These are phyloP conservation scores for Pseudogymnoascus sp. DNA, from an alignment of 2,329 filamentous ascomycete species.

Conservation along the genomic window DNA sequence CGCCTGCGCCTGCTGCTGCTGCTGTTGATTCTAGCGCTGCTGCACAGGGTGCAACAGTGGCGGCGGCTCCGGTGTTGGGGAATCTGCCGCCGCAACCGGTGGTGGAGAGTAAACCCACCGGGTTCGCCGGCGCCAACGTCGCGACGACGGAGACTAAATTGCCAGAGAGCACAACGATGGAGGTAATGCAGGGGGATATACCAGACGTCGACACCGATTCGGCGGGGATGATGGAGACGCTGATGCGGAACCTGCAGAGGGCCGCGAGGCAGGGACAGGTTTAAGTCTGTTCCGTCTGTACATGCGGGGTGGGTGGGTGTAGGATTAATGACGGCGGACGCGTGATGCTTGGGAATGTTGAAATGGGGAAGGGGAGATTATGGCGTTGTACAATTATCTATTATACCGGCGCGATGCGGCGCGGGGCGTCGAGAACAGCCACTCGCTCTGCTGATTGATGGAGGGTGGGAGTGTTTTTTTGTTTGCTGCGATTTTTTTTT, in stretches of 20 bases:
- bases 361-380: background rate
- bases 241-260: constrained; percentile 2
- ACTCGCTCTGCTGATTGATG: background rate
- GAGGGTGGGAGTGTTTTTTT: background rate
- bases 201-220: background rate
- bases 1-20: background rate
- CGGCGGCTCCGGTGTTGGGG: background rate
- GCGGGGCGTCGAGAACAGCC: background rate
- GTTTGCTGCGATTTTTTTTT: background rate
- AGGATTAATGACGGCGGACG: background rate
- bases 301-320: background rate
- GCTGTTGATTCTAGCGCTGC: background rate
- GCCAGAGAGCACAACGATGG: background rate
- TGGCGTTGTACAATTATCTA: constrained; percentile 1
- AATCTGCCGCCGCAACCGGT: background rate
- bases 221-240: constrained; percentile 2
- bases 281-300: background rate
- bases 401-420: background rate
- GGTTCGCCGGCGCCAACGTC: background rate
- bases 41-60: background rate
- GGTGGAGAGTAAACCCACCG: background rate
- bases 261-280: background rate
- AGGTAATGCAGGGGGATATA: background rate
- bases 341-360: background rate
- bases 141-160: background rate